Evolutionary conservation across 768 basidiomycete species (phyloP).

Genomic region (Mycena capillaripes): DNA sequence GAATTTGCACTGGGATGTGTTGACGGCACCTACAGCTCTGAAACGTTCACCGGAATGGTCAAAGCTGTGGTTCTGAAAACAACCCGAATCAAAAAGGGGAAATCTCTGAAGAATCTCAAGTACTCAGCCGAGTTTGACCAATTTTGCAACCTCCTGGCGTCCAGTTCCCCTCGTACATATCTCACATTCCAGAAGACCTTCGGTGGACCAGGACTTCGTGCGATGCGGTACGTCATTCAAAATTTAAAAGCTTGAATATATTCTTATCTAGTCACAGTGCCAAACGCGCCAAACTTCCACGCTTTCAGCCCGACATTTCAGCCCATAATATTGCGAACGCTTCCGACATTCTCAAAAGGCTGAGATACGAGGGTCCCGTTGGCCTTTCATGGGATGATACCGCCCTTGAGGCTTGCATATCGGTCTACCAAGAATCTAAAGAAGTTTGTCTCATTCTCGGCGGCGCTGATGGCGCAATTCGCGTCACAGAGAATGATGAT

Average conservation of each 20-base stretch:
- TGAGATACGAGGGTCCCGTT: constrained; percentile 32
- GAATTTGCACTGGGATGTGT: constrained; percentile 39
- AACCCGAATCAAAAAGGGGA: constrained; percentile 27
- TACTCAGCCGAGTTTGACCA: constrained; percentile 35
- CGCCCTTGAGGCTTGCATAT: constrained; percentile 31
- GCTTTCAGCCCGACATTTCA: constrained; percentile 31
- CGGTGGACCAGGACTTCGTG: constrained; percentile 32
- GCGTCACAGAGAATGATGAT: constrained; percentile 21
- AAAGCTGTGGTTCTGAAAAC: constrained; percentile 32
- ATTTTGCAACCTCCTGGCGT: constrained; percentile 33
- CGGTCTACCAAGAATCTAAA: constrained; percentile 32
- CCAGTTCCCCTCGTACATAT: constrained; percentile 30
- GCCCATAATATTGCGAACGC: constrained; percentile 24
- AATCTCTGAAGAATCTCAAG: constrained; percentile 32
- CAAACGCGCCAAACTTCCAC: constrained; percentile 23
- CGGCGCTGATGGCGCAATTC: constrained; percentile 22
- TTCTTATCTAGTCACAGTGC: neutral
- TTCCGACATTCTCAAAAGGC: neutral
- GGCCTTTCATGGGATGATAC: constrained; percentile 38
- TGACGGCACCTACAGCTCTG: constrained; percentile 31
- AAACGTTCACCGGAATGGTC: constrained; percentile 37
- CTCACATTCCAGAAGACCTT: constrained; percentile 30
- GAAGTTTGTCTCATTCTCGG: constrained; percentile 32
- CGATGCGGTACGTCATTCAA: constrained; percentile 25
- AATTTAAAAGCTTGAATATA: too few relatives aligned